phyloP scores from a whole-genome alignment of 306 rosid species.

The Trichosanthes cucumerina region DNA sequence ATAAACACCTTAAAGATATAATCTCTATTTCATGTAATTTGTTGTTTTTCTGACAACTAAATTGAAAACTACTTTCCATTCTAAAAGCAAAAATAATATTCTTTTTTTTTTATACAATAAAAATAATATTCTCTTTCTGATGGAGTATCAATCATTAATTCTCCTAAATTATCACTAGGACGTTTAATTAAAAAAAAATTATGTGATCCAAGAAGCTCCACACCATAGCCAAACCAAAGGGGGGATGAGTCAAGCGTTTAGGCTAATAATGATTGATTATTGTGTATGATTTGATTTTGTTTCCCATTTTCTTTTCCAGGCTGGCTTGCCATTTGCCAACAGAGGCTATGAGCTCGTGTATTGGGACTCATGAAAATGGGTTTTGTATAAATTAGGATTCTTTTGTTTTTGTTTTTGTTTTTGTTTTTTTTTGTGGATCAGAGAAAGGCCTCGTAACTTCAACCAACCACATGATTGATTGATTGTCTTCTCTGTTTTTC shows the following conservation, averaged over 20 bases:
- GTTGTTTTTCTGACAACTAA: neutral
- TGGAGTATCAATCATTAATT: neutral
- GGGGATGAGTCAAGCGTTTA: neutral
- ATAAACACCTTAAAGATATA: too few species aligned
- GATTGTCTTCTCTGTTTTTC: neutral
- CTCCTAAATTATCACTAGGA: neutral
- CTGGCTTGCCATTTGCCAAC: conserved; percentile 7
- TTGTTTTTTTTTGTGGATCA: neutral
- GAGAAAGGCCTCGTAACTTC: conserved; percentile 4
- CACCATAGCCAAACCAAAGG: neutral
- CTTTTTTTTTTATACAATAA: too few species aligned
- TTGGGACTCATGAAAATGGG: conserved; percentile 29
- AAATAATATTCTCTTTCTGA: neutral
- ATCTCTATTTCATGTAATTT: neutral
- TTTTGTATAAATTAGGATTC: neutral
- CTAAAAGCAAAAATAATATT: neutral
- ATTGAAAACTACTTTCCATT: neutral
- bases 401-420: neutral
- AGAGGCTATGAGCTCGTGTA: neutral
- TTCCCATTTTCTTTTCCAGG: neutral
- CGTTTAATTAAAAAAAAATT: neutral
- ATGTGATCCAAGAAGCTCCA: conserved; percentile 5
- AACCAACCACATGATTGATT: conserved; percentile 7
- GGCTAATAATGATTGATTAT: neutral
- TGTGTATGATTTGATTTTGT: neutral